phyloP scores from a whole-genome alignment of 176 grass and related monocot species.

The Oryza meyeriana region DNA sequence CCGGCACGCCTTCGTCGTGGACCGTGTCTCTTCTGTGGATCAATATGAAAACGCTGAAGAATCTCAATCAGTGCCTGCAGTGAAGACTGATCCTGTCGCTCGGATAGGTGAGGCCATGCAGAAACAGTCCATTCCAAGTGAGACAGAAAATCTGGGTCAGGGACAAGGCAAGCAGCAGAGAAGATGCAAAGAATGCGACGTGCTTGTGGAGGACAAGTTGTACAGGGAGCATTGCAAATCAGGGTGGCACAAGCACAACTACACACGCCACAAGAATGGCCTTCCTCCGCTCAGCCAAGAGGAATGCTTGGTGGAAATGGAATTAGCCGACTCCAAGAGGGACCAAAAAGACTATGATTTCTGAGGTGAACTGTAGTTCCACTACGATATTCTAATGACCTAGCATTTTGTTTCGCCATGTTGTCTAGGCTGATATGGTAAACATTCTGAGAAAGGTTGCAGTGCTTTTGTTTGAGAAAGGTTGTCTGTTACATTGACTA shows the following conservation, averaged over 20 bases:
- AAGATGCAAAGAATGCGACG: constrained; percentile 65
- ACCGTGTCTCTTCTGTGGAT: constrained; percentile 55
- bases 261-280: constrained; percentile 54
- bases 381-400: too few species aligned
- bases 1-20: too few species aligned
- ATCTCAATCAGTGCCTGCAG: constrained; percentile 30
- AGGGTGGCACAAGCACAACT: constrained; percentile 89
- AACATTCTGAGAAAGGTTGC: neutral
- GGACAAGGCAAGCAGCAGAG: constrained; percentile 47
- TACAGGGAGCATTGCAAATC: constrained; percentile 86
- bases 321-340: constrained; percentile 45
- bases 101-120: constrained; percentile 53
- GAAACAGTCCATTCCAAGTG: constrained; percentile 49
- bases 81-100: constrained; percentile 27
- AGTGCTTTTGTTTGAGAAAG: neutral
- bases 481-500: neutral
- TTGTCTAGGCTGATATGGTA: neutral
- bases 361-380: too few species aligned
- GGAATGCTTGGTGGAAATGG: constrained; percentile 70
- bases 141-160: constrained; percentile 18
- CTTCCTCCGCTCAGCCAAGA: constrained; percentile 61
- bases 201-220: constrained; percentile 57
- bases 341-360: constrained; percentile 81
- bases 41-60: constrained; percentile 44
- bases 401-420: neutral